Evolutionary conservation across 345 rosid species (phyloP).

Genomic region (Salix exigua): DNA sequence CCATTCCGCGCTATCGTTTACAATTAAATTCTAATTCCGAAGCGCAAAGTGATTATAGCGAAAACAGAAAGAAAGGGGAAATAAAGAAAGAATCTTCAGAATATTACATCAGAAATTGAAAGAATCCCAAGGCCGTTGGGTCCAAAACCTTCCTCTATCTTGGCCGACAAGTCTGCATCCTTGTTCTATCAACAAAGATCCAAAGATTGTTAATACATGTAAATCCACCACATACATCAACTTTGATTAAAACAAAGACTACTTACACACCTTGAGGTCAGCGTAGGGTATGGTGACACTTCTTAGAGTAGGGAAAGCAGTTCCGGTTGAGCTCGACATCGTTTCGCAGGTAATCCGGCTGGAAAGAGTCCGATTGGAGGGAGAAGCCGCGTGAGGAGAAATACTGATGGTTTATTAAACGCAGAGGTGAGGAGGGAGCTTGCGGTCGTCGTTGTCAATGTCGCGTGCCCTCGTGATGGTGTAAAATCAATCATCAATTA

Average conservation of each 20-base stretch:
- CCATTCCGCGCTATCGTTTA: neutral
- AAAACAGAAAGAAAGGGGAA: neutral
- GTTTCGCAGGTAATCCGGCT: conserved; percentile 19
- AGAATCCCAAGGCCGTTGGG: conserved; percentile 82
- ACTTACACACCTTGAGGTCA: conserved; percentile 51
- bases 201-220: neutral
- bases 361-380: conserved; percentile 20
- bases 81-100: neutral
- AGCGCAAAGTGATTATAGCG: neutral
- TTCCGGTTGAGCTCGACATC: conserved; percentile 43
- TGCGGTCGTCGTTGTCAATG: neutral
- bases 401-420: neutral
- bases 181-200: conserved; percentile 41
- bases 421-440: neutral
- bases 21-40: too few species aligned
- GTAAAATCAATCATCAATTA: neutral
- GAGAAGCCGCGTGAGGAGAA: conserved; percentile 5
- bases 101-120: conserved; percentile 54
- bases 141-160: conserved; percentile 85
- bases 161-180: conserved; percentile 50
- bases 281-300: conserved; percentile 70
- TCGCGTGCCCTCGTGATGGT: neutral
- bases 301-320: conserved; percentile 45
- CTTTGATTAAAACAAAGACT: neutral
- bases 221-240: too few species aligned